phyloP scores from a whole-genome alignment of 1,284 basidiomycete species.

The Boletus calvinii region DNA sequence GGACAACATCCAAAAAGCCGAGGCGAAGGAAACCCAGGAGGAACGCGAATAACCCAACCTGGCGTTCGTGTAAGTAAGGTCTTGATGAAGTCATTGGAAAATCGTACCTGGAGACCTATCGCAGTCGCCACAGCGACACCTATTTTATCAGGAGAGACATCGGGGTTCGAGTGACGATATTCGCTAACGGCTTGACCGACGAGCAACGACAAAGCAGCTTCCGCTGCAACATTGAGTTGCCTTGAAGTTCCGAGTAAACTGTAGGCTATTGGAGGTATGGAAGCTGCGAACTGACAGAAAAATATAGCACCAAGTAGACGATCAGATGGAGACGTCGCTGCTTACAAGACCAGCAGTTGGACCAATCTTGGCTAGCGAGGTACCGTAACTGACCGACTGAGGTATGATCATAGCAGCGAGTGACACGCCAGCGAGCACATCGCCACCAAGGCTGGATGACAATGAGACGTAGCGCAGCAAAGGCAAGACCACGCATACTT shows the following conservation, averaged over 20 bases:
- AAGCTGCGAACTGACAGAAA: constrained; percentile 62
- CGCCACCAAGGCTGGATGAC: constrained; percentile 66
- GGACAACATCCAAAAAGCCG: constrained; percentile 92
- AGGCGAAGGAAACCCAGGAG: constrained; percentile 84
- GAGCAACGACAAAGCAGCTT: constrained; percentile 86
- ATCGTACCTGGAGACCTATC: constrained; percentile 78
- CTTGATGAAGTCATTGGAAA: neutral
- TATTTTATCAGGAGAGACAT: constrained; percentile 49
- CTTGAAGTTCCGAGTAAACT: constrained; percentile 83
- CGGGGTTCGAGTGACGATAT: constrained; percentile 54
- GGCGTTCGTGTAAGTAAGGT: neutral
- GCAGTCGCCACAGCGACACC: constrained; percentile 70
- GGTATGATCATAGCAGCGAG: constrained; percentile 90
- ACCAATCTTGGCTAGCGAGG: constrained; percentile 77
- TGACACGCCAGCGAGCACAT: constrained; percentile 82
- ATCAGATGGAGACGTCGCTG: constrained; percentile 15
- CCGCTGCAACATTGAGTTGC: constrained; percentile 84
- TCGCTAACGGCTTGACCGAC: constrained; percentile 84
- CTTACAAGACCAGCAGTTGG: constrained; percentile 84
- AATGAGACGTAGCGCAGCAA: constrained; percentile 10
- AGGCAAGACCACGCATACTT: constrained; percentile 32
- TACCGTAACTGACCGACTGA: constrained; percentile 90
- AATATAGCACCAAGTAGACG: constrained; percentile 6
- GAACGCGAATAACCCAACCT: constrained; percentile 89
- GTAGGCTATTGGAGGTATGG: constrained; percentile 81